Evolutionary conservation across 2,329 filamentous ascomycete species (phyloP).

Genomic region (Neoarthrinium moseri): DNA sequence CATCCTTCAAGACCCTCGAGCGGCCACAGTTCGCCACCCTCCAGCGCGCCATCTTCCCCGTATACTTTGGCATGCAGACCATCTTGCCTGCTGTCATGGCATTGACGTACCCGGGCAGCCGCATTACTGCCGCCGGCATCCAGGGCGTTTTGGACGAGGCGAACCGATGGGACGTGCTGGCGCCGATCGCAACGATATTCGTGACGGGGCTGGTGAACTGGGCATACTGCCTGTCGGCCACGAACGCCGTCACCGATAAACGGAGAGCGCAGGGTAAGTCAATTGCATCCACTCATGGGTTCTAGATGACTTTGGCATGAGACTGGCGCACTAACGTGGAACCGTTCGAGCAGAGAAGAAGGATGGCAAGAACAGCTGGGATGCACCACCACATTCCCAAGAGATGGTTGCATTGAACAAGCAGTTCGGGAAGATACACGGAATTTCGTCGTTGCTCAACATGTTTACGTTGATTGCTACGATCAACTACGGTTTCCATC

Average conservation of each 20-base stretch:
- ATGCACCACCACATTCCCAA: constrained; percentile 73
- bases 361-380: constrained; percentile 86
- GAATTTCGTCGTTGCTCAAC: constrained; percentile 78
- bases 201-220: constrained; percentile 71
- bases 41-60: constrained; percentile 78
- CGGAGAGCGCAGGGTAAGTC: constrained; percentile 74
- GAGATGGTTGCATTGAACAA: constrained; percentile 83
- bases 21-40: constrained; percentile 78
- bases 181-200: constrained; percentile 69
- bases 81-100: constrained; percentile 70
- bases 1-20: constrained; percentile 75
- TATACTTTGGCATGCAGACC: constrained; percentile 86
- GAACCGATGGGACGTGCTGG: constrained; percentile 63
- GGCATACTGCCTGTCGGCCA: constrained; percentile 70
- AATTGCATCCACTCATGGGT: neutral
- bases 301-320: neutral
- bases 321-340: too few species aligned
- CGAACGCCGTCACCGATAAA: constrained; percentile 70
- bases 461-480: constrained; percentile 67
- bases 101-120: constrained; percentile 74
- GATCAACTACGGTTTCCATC: constrained; percentile 73
- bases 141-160: constrained; percentile 56
- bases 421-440: constrained; percentile 76
- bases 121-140: constrained; percentile 45
- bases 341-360: constrained; percentile 64